phyloP scores from a whole-genome alignment of 2,329 filamentous ascomycete species.

The Cercospora sp. region DNA sequence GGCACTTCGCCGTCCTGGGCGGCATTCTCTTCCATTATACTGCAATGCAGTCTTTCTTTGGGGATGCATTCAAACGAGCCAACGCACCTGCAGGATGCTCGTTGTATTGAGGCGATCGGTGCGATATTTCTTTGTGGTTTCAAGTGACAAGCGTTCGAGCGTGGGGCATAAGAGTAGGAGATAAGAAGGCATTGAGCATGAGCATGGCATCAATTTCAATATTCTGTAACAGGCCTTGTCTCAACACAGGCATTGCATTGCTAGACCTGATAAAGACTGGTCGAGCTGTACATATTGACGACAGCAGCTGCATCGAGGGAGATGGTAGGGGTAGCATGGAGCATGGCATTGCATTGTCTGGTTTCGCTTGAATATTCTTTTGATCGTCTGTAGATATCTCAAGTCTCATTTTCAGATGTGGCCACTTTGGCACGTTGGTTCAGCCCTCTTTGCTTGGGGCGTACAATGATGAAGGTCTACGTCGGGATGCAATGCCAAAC shows the following conservation, averaged over 20 bases:
- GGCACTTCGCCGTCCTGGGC: slow-evolving; percentile 91
- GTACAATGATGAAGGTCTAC: no score
- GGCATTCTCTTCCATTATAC: slow-evolving; percentile 97
- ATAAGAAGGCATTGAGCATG: not conserved
- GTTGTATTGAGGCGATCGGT: slow-evolving; percentile 1
- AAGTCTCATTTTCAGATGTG: no score
- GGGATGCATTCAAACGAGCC: slow-evolving; percentile 49
- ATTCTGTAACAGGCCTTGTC: not conserved
- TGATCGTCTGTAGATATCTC: not conserved
- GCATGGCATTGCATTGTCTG: slow-evolving; percentile 14
- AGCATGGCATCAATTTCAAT: slow-evolving; percentile 1
- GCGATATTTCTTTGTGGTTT: not conserved
- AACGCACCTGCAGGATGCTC: slow-evolving; percentile 17
- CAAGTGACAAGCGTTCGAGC: slow-evolving; percentile 15
- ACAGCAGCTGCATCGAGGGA: slow-evolving; percentile 13
- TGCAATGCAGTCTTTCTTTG: slow-evolving; percentile 95
- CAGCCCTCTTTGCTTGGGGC: no score
- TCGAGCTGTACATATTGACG: slow-evolving; percentile 11
- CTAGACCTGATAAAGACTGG: slow-evolving; percentile 3
- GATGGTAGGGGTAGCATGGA: not conserved
- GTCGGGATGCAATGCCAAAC: no score
- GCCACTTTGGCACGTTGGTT: no score
- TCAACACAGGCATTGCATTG: slow-evolving; percentile 19
- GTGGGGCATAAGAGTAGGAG: not conserved
- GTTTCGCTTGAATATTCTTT: not conserved